Evolutionary conservation across 2,329 filamentous ascomycete species (phyloP).

Genomic region (Xylaria hypoxylon): DNA sequence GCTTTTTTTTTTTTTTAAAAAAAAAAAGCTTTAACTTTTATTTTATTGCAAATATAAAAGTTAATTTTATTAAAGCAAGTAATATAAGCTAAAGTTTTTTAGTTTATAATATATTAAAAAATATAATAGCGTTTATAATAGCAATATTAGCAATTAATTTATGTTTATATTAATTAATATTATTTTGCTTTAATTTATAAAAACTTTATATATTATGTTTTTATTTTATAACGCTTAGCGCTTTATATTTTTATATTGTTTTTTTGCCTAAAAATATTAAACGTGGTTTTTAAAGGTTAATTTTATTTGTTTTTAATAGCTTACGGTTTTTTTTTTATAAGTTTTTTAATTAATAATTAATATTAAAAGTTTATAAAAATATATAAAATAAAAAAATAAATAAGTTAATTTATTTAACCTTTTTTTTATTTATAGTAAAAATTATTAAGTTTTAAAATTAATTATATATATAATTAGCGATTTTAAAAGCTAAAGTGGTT

Average conservation of each 20-base stretch:
- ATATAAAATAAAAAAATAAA: not conserved
- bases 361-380: not conserved
- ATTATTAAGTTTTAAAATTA: too few relatives aligned
- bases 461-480: too few relatives aligned
- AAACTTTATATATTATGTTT: not conserved
- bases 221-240: too few relatives aligned
- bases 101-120: not conserved
- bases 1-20: constrained; percentile 1
- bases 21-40: too few relatives aligned
- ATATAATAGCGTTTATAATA: not conserved
- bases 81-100: not conserved
- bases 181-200: too few relatives aligned
- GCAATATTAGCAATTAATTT: not conserved
- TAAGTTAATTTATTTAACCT: too few relatives aligned
- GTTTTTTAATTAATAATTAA: not conserved
- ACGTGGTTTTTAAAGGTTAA: not conserved
- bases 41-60: not conserved
- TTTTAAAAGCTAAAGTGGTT: too few relatives aligned
- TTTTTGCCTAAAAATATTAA: not conserved
- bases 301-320: not conserved
- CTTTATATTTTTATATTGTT: too few relatives aligned
- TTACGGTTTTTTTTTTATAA: not conserved
- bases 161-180: not conserved
- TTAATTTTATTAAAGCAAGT: not conserved
- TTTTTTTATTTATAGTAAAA: too few relatives aligned